Conservation (phyloP, 139 green algal species). For the Chlamydomonas applanata region DNA sequence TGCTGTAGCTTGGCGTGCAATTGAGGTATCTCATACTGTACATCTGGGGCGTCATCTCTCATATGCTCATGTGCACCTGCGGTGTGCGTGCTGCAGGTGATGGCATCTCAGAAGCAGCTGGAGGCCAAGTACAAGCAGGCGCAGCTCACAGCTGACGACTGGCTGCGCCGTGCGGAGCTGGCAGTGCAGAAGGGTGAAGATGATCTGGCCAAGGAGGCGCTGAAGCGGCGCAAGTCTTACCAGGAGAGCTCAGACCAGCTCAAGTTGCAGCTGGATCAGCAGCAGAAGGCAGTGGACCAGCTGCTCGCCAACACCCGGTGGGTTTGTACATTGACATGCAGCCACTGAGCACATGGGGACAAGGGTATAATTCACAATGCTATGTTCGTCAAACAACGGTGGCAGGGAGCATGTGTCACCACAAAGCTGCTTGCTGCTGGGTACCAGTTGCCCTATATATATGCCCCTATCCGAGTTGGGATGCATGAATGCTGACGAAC, state of each 20-base stretch:
- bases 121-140: constrained; percentile 93
- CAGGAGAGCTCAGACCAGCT: constrained; percentile 85
- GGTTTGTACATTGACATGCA: neutral
- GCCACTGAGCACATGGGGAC: no score
- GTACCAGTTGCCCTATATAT: neutral
- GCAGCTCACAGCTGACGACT: constrained; percentile 75
- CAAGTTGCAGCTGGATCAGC: constrained; percentile 84
- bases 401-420: no score
- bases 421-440: neutral
- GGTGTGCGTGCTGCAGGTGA: constrained; percentile 73
- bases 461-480: neutral
- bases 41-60: no score
- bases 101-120: constrained; percentile 96
- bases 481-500: no score
- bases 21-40: no score
- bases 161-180: constrained; percentile 90
- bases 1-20: no score
- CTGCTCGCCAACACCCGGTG: constrained; percentile 86
- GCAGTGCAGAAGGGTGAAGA: constrained; percentile 96
- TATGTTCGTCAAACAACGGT: no score
- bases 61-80: neutral
- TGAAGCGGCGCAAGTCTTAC: constrained; percentile 86
- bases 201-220: constrained; percentile 91
- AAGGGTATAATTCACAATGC: no score
- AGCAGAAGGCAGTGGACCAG: constrained; percentile 85